Percentiles rank a stretch among this genome's conserved stretches.
phyloP scores from a whole-genome alignment of 371 early-diverging fungal species.

The Umbelopsis sp. region DNA sequence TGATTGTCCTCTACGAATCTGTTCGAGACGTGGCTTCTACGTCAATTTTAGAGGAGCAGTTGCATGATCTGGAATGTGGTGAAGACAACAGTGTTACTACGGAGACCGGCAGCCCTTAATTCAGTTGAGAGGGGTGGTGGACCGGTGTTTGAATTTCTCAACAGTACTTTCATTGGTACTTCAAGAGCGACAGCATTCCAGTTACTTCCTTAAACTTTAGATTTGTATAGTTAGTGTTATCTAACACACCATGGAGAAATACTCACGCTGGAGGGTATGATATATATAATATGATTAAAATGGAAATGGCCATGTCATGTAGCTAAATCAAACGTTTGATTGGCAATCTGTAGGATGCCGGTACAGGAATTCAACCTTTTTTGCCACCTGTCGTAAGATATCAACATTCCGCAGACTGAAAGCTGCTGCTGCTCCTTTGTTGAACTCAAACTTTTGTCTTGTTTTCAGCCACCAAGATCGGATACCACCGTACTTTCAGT shows the following conservation, averaged over 20 bases:
- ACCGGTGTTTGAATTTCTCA: neutral
- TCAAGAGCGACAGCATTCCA: neutral
- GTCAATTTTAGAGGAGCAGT: neutral
- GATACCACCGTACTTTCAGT: constrained; percentile 28
- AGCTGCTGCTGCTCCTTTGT: too few relatives aligned
- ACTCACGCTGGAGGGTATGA: constrained; percentile 71
- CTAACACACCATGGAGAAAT: constrained; percentile 59
- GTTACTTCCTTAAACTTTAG: neutral
- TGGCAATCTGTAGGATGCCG: constrained; percentile 59
- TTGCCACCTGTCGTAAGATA: constrained; percentile 73
- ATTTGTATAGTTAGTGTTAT: neutral
- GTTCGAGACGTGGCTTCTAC: constrained; percentile 5
- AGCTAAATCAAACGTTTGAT: neutral
- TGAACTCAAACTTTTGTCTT: too few relatives aligned
- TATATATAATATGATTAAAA: neutral
- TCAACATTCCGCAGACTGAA: too few relatives aligned
- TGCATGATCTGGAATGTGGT: neutral
- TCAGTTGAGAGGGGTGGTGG: too few relatives aligned
- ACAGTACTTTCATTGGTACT: neutral
- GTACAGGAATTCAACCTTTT: constrained; percentile 91
- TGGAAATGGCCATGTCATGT: neutral
- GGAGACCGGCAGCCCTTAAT: neutral
- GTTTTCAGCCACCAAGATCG: constrained; percentile 38
- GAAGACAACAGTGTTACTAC: constrained; percentile 2
- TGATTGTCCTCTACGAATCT: constrained; percentile 2